Conservation (phyloP, 2,329 filamentous ascomycete species). For the Sclerotinia nivalis region DNA sequence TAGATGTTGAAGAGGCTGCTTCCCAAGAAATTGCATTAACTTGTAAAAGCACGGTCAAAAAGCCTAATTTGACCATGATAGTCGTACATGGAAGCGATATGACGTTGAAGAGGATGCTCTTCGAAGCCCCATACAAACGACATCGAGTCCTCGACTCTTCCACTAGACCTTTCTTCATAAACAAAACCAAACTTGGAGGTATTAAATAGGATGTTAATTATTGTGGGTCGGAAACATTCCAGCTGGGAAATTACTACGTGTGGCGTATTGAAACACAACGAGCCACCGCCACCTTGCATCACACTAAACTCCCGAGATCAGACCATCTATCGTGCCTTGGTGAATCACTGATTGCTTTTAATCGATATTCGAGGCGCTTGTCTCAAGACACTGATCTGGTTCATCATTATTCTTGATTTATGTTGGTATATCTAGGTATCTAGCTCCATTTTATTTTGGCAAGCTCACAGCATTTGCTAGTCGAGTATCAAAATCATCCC, state of each 20-base stretch:
- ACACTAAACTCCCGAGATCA: slow-evolving; percentile 11
- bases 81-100: slow-evolving; percentile 11
- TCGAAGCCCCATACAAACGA: background rate
- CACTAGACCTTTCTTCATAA: slow-evolving; percentile 11
- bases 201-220: slow-evolving; percentile 2
- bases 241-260: background rate
- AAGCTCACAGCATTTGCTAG: slow-evolving; percentile 8
- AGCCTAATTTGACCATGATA: background rate
- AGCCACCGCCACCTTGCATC: slow-evolving; percentile 19
- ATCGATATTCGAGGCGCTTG: slow-evolving; percentile 8
- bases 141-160: background rate
- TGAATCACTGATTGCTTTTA: slow-evolving; percentile 11
- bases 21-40: slow-evolving; percentile 7
- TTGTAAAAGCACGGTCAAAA: slow-evolving; percentile 13
- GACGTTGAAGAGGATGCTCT: background rate
- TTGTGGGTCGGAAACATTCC: slow-evolving; percentile 10
- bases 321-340: background rate
- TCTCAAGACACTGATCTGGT: slow-evolving; percentile 17
- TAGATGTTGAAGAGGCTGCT: slow-evolving; percentile 9
- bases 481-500: slow-evolving; percentile 19
- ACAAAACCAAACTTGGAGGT: slow-evolving; percentile 1
- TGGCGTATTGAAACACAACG: slow-evolving; percentile 17
- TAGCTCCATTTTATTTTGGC: slow-evolving; percentile 4
- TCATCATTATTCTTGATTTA: slow-evolving; percentile 19
- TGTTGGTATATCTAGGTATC: slow-evolving; percentile 10